Percentiles rank a stretch among this genome's conserved stretches.
Conservation (phyloP, 2,329 filamentous ascomycete species). For the Aspergillaceae sp. region DNA sequence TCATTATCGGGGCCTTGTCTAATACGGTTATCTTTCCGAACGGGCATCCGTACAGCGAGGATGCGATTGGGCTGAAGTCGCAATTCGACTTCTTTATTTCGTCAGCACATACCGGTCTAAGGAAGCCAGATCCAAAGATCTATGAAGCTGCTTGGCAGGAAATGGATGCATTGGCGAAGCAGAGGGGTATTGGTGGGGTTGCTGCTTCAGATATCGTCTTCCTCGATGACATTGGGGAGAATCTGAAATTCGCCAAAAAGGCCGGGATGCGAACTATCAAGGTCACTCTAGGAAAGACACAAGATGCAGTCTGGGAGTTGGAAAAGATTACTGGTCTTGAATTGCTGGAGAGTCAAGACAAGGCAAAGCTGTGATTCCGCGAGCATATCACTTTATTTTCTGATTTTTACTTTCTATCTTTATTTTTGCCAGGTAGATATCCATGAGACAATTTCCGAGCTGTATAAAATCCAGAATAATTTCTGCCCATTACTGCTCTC, state of each 20-base stretch:
- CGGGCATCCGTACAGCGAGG: constrained; percentile 57
- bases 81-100: constrained; percentile 83
- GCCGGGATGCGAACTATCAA: constrained; percentile 76
- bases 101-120: constrained; percentile 73
- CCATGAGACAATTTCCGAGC: too few relatives aligned
- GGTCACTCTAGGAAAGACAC: constrained; percentile 67
- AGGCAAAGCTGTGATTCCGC: constrained; percentile 24
- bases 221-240: constrained; percentile 89
- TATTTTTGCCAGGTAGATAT: too few relatives aligned
- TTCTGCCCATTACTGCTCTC: too few relatives aligned
- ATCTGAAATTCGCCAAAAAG: constrained; percentile 68
- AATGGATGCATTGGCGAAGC: constrained; percentile 54
- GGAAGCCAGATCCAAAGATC: constrained; percentile 78
- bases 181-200: constrained; percentile 49
- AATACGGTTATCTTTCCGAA: constrained; percentile 84
- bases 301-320: constrained; percentile 72
- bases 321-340: constrained; percentile 64
- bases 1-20: constrained; percentile 71
- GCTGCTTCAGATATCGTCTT: constrained; percentile 66
- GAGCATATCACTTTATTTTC: too few relatives aligned
- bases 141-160: constrained; percentile 64
- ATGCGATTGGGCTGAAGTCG: constrained; percentile 51
- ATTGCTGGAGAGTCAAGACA: constrained; percentile 29
- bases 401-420: too few relatives aligned
- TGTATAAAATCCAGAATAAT: too few relatives aligned